Evolutionary conservation across 2,329 filamentous ascomycete genomes (phyloP).

Genomic region (Thermothelomyces thermophilus): DNA sequence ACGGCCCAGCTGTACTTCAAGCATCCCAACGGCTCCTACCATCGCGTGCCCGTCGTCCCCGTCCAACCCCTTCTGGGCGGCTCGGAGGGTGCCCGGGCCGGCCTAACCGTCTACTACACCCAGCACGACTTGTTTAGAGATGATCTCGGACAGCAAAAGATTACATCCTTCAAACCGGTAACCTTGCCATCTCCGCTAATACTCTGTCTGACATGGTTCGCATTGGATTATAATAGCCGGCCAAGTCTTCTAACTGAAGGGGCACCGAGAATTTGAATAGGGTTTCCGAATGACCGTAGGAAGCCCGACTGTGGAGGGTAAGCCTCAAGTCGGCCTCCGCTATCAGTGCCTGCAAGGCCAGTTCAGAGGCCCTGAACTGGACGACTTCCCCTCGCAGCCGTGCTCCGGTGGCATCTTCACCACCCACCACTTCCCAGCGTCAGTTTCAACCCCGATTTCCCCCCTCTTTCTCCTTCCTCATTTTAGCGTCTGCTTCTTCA

Average conservation of each 20-base stretch:
- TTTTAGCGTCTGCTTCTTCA: neutral
- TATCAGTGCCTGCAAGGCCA: conserved; percentile 35
- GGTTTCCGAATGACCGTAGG: conserved; percentile 41
- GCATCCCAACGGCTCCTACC: conserved; percentile 26
- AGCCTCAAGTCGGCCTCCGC: conserved; percentile 29
- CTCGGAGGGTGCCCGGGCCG: conserved; percentile 22
- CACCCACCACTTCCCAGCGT: conserved; percentile 34
- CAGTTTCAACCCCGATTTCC: neutral
- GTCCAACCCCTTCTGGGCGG: conserved; percentile 13
- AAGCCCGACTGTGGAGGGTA: conserved; percentile 20
- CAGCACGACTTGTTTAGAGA: conserved; percentile 23
- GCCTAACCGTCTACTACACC: conserved; percentile 25
- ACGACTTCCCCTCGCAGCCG: conserved; percentile 34
- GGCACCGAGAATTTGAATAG: conserved; percentile 17
- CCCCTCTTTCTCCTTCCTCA: neutral
- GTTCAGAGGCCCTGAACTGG: conserved; percentile 34
- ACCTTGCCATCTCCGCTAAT: too few relatives aligned
- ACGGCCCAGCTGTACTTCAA: conserved; percentile 26
- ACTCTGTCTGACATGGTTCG: too few relatives aligned
- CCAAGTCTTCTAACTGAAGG: too few relatives aligned
- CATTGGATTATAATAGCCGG: too few relatives aligned
- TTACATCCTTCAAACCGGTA: conserved; percentile 26
- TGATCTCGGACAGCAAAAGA: conserved; percentile 23
- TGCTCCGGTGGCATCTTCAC: conserved; percentile 39
- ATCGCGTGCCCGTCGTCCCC: conserved; percentile 21